These are phyloP conservation scores for Mycena leptocephala DNA, from an alignment of 768 basidiomycete genomes.

Conservation along the genomic window DNA sequence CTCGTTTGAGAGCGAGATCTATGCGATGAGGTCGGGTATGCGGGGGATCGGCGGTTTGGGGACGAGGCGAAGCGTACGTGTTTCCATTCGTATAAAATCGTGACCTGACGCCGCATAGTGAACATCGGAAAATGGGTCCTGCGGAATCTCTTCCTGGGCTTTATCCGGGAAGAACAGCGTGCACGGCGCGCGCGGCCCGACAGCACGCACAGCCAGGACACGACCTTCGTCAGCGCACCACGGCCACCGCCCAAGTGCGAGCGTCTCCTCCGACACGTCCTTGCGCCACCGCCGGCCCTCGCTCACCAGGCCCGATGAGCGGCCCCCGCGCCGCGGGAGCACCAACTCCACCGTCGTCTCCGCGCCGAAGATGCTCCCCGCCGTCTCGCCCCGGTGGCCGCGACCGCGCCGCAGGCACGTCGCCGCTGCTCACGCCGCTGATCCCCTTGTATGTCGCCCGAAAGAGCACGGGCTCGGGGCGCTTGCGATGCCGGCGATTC, in stretches of 20 bases:
- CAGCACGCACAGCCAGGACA: slow-evolving; percentile 42
- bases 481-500: slow-evolving; percentile 53
- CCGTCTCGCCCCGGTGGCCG: slow-evolving; percentile 67
- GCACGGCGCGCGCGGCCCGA: slow-evolving; percentile 53
- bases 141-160: slow-evolving; percentile 87
- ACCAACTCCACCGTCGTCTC: slow-evolving; percentile 66
- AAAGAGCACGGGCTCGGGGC: slow-evolving; percentile 41
- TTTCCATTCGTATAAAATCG: slow-evolving; percentile 4
- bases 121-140: slow-evolving; percentile 95
- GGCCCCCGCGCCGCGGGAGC: slow-evolving; percentile 34
- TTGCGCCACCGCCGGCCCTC: slow-evolving; percentile 38
- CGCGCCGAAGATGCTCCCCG: slow-evolving; percentile 79
- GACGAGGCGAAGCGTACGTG: slow-evolving; percentile 89
- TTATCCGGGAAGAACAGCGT: slow-evolving; percentile 81
- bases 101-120: slow-evolving; percentile 62
- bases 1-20: slow-evolving; percentile 96
- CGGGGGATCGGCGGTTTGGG: slow-evolving; percentile 69
- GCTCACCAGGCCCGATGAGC: slow-evolving; percentile 48
- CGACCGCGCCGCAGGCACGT: slow-evolving; percentile 58
- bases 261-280: slow-evolving; percentile 33
- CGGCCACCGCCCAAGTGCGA: slow-evolving; percentile 32
- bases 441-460: slow-evolving; percentile 61
- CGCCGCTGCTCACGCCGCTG: slow-evolving; percentile 74
- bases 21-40: slow-evolving; percentile 90
- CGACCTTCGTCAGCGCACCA: slow-evolving; percentile 36